Conservation (phyloP, 2,329 filamentous ascomycete genomes). For the Neonectria punicea region DNA sequence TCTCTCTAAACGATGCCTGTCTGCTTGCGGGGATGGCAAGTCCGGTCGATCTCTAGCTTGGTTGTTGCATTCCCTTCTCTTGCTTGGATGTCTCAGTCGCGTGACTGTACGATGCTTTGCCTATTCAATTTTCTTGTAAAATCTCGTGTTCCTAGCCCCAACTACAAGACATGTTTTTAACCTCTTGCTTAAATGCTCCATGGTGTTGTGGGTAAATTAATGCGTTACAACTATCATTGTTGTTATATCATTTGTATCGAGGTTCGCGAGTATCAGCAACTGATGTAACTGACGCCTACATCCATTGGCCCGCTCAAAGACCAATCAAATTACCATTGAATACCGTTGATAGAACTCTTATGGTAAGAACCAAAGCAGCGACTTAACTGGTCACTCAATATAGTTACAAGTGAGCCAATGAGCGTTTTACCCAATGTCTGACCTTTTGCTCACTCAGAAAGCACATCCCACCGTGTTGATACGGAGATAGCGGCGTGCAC, state of each 20-base stretch:
- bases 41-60: neutral
- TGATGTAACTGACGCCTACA: neutral
- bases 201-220: neutral
- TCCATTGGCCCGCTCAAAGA: neutral
- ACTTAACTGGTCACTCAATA: neutral
- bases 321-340: neutral
- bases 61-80: neutral
- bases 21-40: neutral
- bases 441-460: neutral
- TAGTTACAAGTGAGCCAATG: neutral
- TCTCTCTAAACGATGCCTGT: neutral
- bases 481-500: slow-evolving; percentile 12
- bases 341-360: too few species aligned
- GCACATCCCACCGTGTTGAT: neutral
- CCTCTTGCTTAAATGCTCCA: neutral
- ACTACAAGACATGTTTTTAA: neutral
- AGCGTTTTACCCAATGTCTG: neutral
- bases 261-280: neutral
- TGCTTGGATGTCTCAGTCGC: neutral
- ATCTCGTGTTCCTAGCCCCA: neutral
- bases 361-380: neutral
- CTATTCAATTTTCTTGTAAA: neutral
- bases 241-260: neutral
- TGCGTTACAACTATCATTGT: neutral
- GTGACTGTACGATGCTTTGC: neutral